phyloP scores from a whole-genome alignment of 2,329 filamentous ascomycete species.

The Orbilia ellipsospora region DNA sequence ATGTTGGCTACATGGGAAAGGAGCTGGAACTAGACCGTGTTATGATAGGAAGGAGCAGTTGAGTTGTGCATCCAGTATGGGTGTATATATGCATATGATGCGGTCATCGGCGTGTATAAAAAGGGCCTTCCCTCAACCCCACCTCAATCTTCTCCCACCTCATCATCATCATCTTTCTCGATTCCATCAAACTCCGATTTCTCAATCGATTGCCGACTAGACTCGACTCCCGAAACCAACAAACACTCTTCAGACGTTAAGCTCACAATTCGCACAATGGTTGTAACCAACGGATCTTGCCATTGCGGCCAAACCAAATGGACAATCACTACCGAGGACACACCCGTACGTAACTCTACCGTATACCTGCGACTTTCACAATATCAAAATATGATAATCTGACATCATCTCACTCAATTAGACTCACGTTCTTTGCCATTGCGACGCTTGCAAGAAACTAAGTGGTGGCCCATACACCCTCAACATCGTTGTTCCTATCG shows the following conservation, averaged over 20 bases:
- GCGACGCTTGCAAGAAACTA: slow-evolving; percentile 47
- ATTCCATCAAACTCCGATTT: background rate
- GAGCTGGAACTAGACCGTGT: slow-evolving; percentile 9
- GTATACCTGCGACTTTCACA: background rate
- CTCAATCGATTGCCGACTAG: background rate
- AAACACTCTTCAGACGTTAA: background rate
- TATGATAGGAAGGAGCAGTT: slow-evolving; percentile 1
- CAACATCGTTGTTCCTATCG: slow-evolving; percentile 40
- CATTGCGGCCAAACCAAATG: slow-evolving; percentile 45
- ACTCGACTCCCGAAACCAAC: background rate
- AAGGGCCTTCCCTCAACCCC: slow-evolving; percentile 19
- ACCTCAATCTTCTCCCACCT: slow-evolving; percentile 16
- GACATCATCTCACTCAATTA: slow-evolving; percentile 3
- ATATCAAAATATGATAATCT: background rate
- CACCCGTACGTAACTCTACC: slow-evolving; percentile 6
- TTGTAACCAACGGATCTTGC: slow-evolving; percentile 30
- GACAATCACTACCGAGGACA: slow-evolving; percentile 28
- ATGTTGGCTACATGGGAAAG: slow-evolving; percentile 14
- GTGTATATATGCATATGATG: background rate
- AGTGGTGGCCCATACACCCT: slow-evolving; percentile 42
- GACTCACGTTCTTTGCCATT: slow-evolving; percentile 53
- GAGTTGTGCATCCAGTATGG: background rate
- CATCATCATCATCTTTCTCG: background rate
- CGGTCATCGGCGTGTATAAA: slow-evolving; percentile 31
- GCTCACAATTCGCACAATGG: slow-evolving; percentile 14